Evolutionary conservation across 1,139 yeast genomes (phyloP).

Genomic region (Yamadazyma taylorii): DNA sequence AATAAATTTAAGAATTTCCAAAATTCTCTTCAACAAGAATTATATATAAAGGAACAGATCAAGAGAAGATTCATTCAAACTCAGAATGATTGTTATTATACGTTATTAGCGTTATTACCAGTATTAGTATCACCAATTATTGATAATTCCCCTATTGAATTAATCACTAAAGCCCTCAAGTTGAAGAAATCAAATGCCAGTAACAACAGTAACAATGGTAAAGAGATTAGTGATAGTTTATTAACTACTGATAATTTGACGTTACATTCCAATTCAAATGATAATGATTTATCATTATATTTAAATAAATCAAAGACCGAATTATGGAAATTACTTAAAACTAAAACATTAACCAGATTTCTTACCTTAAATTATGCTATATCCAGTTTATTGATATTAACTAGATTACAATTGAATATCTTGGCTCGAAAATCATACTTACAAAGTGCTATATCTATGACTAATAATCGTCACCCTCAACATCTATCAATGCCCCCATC

Average conservation of each 20-base stretch:
- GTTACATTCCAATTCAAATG: constrained; percentile 30
- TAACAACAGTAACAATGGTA: constrained; percentile 4
- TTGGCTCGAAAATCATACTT: constrained; percentile 84
- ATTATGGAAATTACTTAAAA: constrained; percentile 82
- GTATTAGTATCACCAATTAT: constrained; percentile 68
- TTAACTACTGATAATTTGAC: constrained; percentile 44
- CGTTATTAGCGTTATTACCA: constrained; percentile 81
- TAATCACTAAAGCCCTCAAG: constrained; percentile 69
- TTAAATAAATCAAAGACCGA: constrained; percentile 62
- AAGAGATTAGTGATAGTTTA: constrained; percentile 28
- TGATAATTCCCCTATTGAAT: constrained; percentile 68
- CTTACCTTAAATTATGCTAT: constrained; percentile 70
- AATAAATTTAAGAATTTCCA: constrained; percentile 65
- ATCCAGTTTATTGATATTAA: constrained; percentile 68
- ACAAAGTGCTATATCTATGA: constrained; percentile 72
- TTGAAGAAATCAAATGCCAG: constrained; percentile 42
- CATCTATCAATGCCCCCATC: constrained; percentile 12
- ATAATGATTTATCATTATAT: constrained; percentile 31
- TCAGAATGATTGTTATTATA: constrained; percentile 85
- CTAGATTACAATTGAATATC: constrained; percentile 83
- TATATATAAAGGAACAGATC: constrained; percentile 77
- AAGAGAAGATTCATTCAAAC: constrained; percentile 80
- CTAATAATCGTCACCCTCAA: constrained; percentile 33
- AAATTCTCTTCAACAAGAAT: constrained; percentile 68
- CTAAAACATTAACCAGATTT: constrained; percentile 71